Conservation (phyloP, 2,329 filamentous ascomycete genomes). For the Trichoderma simmonsii region DNA sequence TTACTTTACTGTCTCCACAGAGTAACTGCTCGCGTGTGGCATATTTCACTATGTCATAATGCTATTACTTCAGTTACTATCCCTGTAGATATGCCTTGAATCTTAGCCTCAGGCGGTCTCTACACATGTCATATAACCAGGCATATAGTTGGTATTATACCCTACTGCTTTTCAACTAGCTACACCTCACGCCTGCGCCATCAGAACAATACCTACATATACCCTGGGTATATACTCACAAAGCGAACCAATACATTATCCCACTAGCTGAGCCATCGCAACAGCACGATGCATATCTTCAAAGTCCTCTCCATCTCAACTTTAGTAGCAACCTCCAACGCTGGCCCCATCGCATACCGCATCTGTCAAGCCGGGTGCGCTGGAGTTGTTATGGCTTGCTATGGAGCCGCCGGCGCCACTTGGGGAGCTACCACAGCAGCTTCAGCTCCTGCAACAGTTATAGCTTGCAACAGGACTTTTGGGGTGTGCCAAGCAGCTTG, state of each 20-base stretch:
- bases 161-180: no score
- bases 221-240: no score
- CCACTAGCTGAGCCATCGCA: neutral
- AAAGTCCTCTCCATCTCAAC: neutral
- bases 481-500: slow-evolving; percentile 26
- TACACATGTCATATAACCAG: no score
- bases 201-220: no score
- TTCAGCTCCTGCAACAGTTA: slow-evolving; percentile 35
- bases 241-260: neutral
- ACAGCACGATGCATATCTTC: neutral
- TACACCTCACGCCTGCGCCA: no score
- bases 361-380: slow-evolving; percentile 45
- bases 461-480: slow-evolving; percentile 42
- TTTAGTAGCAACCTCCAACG: neutral
- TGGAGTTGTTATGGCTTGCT: slow-evolving; percentile 42
- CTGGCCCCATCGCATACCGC: slow-evolving; percentile 6
- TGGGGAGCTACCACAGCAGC: slow-evolving; percentile 39
- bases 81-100: no score
- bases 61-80: no score
- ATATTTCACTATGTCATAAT: no score
- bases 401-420: slow-evolving; percentile 40
- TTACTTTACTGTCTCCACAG: no score
- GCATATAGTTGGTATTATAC: no score
- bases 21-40: no score
- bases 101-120: no score